Evolutionary conservation across 225 moss, liverwort and hornwort species (phyloP), one percentile per base, ranked within the genome.

Genomic region (Physcomitrellopsis africana): DNA sequence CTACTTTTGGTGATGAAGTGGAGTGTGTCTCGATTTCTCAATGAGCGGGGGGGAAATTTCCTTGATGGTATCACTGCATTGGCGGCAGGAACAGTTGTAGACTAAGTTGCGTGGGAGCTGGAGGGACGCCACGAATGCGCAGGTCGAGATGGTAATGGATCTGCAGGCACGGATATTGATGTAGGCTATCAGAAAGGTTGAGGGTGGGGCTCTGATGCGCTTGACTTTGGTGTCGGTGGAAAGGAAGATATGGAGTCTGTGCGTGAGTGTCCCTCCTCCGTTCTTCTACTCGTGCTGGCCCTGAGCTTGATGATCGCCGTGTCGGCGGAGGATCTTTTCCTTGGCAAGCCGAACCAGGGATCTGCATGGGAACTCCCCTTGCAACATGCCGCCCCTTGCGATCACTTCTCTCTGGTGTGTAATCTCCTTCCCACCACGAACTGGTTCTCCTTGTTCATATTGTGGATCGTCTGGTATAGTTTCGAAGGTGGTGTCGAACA

Each of bases 321-420:
- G 10, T 56, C 67, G 1, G 77, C 67, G 17, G 67, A 74, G 60
- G 80, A 83, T 77, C 63, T 81, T n/a, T 60, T 80, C 3, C 63
- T 71, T 29, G 80, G 72, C 20, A 68, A 72, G 51, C 81, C 76
- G 42, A 71, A 81, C 10, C 81, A 76, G 66, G 81, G 76, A 49
- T 81, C 81, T 22, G 72, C 81, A 0, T 81, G 81, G 81, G 81
- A 81, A 63, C 77, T 81, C 11, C 81, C 81, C n/a, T 47, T 81
- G 67, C 66, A 63, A 48, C 67, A 16, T 16, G 22, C 81, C 16
- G 32, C 81, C n/a, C 60, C 76, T 54, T 81, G 77, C 77, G 73
- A 77, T 42, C 68, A 72, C 24, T 77, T 61, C 73, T 72, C 77
- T 56, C 63, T 77, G 81, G 81, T 81, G 20, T 11, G 74, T 67